Base-by-base conservation (phyloP, 768 basidiomycete species). In the Tulasnella sp. region DNA sequence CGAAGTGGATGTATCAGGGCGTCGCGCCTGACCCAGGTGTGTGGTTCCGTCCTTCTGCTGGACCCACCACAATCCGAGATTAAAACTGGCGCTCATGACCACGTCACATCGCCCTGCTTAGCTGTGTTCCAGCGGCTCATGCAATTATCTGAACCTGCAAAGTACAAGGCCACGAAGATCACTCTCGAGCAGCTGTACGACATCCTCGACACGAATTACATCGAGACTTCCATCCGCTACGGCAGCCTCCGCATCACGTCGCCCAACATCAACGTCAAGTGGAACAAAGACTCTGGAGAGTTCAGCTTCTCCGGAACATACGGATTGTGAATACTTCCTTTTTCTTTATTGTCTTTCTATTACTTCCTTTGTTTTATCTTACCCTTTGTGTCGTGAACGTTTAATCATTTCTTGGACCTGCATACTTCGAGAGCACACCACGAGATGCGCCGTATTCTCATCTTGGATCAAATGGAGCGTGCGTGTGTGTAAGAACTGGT, bases 231-330 rank as follows among this genome's bases (percentile, higher is more conserved):
- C 54, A 41, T 77, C 48, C 76, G 54, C 37, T 60, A 77, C 76
- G 54, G 37, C 42, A 69, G 31, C 64, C 64, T 69, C 3, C 31
- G 64, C 14, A 69, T 75, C 41, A 44, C 74, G 22, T 75, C 48
- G n/a, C 48, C 41, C 5, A 75, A 75, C 40, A 34, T 75, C 42
- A 75, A 75, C 14, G 74, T 75, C 40, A 42, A 50, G 14, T 75
- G 74, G 74, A 75, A 75, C 74, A 69, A 69, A 31, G 64, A 69
- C 14, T 69, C 76, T 50, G 44, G 76, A 34, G 76, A 60, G 76
- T 77, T 50, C 40, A 77, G 44, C n/a, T 37, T 77, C 48, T 60
- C 76, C 20, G 46, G 54, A 18, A 50, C 76, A 1, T 77, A 77
- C 50, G 54, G 76, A 3, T 22, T 75, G 41, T 75, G 37, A 48